Conservation (phyloP, 2,329 filamentous ascomycete genomes). For the Cladorrhinum sp. region DNA sequence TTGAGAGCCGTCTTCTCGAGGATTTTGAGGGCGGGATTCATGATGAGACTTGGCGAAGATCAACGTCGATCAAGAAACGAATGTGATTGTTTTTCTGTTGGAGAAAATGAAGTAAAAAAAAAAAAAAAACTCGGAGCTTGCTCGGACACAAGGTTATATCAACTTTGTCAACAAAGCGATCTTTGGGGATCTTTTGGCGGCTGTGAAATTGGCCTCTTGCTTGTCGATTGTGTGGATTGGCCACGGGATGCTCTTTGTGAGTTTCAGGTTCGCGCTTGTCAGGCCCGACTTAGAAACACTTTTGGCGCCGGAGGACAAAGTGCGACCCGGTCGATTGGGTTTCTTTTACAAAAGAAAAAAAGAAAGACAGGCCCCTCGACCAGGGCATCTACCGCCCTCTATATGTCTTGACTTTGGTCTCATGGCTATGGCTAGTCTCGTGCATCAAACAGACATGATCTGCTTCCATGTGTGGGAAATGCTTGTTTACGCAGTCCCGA, state of each 20-base stretch:
- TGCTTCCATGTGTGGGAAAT: neutral
- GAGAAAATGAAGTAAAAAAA: neutral
- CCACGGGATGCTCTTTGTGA: constrained; percentile 15
- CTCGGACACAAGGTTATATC: constrained; percentile 11
- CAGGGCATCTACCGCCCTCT: constrained; percentile 5
- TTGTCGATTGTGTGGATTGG: constrained; percentile 20
- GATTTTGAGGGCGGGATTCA: constrained; percentile 24
- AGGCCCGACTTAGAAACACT: constrained; percentile 17
- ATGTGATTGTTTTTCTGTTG: neutral
- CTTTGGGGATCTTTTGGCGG: constrained; percentile 5
- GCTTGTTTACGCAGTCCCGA: neutral
- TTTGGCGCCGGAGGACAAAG: constrained; percentile 19
- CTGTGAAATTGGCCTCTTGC: constrained; percentile 7
- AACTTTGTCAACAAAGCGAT: constrained; percentile 14
- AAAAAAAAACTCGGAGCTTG: neutral
- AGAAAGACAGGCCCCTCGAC: neutral
- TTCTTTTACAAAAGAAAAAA: constrained; percentile 4
- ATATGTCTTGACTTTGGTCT: constrained; percentile 17
- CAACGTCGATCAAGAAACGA: constrained; percentile 4
- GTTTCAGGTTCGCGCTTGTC: constrained; percentile 27
- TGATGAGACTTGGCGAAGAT: constrained; percentile 14
- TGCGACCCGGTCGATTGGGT: constrained; percentile 8
- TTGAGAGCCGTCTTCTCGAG: constrained; percentile 23
- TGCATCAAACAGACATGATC: constrained; percentile 11
- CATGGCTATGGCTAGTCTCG: constrained; percentile 15